A percentile compares a stretch with the other conserved stretches of the same genome.
Evolutionary conservation across 1,284 basidiomycete species (phyloP).

Genomic region (Rhodotorula sp.): DNA sequence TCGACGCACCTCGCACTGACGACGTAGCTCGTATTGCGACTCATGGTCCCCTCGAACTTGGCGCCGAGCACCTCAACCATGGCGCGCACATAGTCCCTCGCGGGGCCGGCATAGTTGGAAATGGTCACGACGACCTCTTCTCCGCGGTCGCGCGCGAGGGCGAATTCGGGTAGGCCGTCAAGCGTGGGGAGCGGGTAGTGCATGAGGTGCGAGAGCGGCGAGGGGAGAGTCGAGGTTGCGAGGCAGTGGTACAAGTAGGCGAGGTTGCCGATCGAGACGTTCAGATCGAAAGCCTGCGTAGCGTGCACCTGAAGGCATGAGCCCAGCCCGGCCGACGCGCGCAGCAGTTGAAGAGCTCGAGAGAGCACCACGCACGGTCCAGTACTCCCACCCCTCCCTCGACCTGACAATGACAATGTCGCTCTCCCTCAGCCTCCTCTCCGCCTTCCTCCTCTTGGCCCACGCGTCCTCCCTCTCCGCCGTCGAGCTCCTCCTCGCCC

Average conservation of each 20-base stretch:
- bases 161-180: slow-evolving; percentile 16
- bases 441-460: slow-evolving; percentile 36
- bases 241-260: slow-evolving; percentile 79
- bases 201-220: slow-evolving; percentile 67
- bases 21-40: slow-evolving; percentile 66
- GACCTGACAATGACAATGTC: slow-evolving; percentile 71
- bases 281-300: slow-evolving; percentile 60
- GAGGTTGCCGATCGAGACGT: slow-evolving; percentile 72
- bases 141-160: neutral
- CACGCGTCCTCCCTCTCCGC: slow-evolving; percentile 15
- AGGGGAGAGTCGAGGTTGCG: slow-evolving; percentile 61
- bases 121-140: slow-evolving; percentile 60
- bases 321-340: neutral
- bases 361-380: slow-evolving; percentile 51
- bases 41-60: slow-evolving; percentile 76
- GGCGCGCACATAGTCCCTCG: slow-evolving; percentile 80
- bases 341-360: neutral
- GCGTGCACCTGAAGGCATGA: neutral
- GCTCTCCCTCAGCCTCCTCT: slow-evolving; percentile 50
- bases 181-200: slow-evolving; percentile 59
- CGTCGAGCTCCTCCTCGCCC: slow-evolving; percentile 23
- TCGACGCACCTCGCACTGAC: slow-evolving; percentile 75
- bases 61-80: slow-evolving; percentile 75
- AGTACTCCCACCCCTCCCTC: slow-evolving; percentile 67
- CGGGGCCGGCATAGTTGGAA: slow-evolving; percentile 81